These are phyloP conservation scores for Thalassiosira mediterranea DNA, from an alignment of 352 stramenopile genomes.

Conservation along the genomic window DNA sequence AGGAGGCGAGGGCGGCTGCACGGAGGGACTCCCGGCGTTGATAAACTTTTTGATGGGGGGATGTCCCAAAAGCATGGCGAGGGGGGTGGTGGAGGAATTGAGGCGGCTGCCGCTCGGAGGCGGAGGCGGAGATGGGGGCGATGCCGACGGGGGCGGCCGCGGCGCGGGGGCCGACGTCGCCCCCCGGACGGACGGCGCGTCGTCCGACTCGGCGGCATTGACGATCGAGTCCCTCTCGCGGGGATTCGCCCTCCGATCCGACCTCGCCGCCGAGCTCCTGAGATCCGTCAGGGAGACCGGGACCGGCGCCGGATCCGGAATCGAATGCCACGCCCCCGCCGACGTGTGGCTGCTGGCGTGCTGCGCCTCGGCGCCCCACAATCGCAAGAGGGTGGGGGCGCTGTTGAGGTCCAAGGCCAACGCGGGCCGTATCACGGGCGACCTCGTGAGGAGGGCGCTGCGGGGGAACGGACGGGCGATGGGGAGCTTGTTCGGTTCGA, in stretches of 20 bases:
- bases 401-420: conserved; percentile 50
- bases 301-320: neutral
- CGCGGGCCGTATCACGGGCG: conserved; percentile 29
- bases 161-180: neutral
- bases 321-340: conserved; percentile 29
- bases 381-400: conserved; percentile 48
- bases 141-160: conserved; percentile 16
- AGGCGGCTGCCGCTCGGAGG: conserved; percentile 47
- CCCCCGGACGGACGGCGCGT: no score
- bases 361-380: conserved; percentile 55
- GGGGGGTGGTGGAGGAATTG: conserved; percentile 47
- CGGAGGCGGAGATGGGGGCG: neutral
- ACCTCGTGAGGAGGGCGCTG: conserved; percentile 32
- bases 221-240: conserved; percentile 63
- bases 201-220: conserved; percentile 29
- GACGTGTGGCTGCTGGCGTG: conserved; percentile 70
- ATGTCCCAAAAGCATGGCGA: conserved; percentile 36
- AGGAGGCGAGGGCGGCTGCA: no score
- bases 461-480: conserved; percentile 47
- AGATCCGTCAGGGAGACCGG: conserved; percentile 41
- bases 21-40: conserved; percentile 49
- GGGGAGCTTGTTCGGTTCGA: conserved; percentile 31
- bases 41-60: conserved; percentile 58
- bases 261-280: conserved; percentile 51
- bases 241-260: conserved; percentile 55